Evolutionary conservation across 495 filamentous ascomycete species (phyloP), one percentile per base, ranked within the genome.

Genomic region (Chaetomium fimeti): DNA sequence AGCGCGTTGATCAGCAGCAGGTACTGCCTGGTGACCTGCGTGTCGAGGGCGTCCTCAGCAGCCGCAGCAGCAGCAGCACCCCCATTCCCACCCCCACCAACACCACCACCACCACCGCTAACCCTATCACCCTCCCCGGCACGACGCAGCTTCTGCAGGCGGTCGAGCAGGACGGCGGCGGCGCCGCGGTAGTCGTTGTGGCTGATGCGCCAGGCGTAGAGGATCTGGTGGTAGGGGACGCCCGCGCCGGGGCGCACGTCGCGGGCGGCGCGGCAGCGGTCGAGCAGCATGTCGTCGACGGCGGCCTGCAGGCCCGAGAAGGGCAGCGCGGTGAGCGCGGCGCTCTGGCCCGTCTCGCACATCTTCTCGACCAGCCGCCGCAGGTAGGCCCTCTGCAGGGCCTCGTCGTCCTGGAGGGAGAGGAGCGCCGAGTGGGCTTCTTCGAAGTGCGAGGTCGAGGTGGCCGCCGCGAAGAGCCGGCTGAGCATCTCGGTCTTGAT

Each of bases 101-200:
- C 74, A 57, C 81, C 73, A 58, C 78, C 74, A 57, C 82, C 79
- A 45, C 78, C 72, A 53, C 80, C 75, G 61, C 77, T 72, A 64
- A 72, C 74, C 62, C 69, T 79, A 56, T 84, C 72, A 72, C 79
- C 71, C 75, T 83, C 63, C 24, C 78, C 79, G 62, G 77, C 66
- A 62, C 66, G 75, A 75, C 79, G 73, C 74, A 76, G 74, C 78
- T 82, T 81, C 78, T 73, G 75, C 59, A 78, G 77, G 66, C 88
- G 81, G 66, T 89, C 85, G 42, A 90, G 79, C 27, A 95, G 82
- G 51, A 92, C 83, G 51, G 88, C 84, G 0, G 94, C 92, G 3
- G 91, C 94, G 55, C 93, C 94, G 43, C 93, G 90, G 77, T 90
- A 94, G 73, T 98, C 91, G 60, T 85, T 83, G 57, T 87, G 89